Evolutionary conservation across 495 filamentous ascomycete genomes (phyloP), one percentile per base, ranked within the genome.

Genomic region (Letharia columbiana): DNA sequence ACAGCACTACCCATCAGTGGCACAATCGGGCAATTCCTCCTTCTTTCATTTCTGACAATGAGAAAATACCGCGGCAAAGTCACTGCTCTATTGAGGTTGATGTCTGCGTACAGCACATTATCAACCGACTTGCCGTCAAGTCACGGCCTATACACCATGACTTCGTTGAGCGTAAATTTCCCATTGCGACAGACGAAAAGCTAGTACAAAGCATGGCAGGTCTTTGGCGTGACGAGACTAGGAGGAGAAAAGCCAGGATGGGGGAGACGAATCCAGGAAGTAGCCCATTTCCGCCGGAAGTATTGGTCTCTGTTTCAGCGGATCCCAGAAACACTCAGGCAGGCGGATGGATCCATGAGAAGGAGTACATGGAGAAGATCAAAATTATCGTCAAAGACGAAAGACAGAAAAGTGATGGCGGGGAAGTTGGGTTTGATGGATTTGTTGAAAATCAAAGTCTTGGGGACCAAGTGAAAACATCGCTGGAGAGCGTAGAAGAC

Each of bases 131-230:
- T 49, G 83, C 86, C n/a, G 78, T 96, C 62, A 83, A 79, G 60
- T 82, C 89, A 63, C 84, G 95, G 33, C 80, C 77, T 7, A 79
- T 97, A 11, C 94, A 98, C 70, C 89, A 96, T 70, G 89, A 95
- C 71, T 97, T 98, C 66, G 76, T 85, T 31, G 95, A 98, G 75
- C 79, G 82, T 17, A 77, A 86, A n/a, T 80, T 82, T 47, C 86
- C 89, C 18, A 72, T 86, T 61, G 75, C 82, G 0, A 73, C 83
- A 1, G 87, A 91, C 68, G 79, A 92, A 72, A 94, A 92, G 71
- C 77, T 91, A 7, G 92, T 97, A 50, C 91, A 89, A 72, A 98
- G 95, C 68, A 91, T 98, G 87, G 92, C 90, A 64, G 91, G 90
- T 7, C 75, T 98, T 23, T 98, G 94, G 94, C 86, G 86, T 75